These are phyloP conservation scores for Trichophyton schoenleinii DNA, from an alignment of 2,329 filamentous ascomycete species.

Conservation along the genomic window DNA sequence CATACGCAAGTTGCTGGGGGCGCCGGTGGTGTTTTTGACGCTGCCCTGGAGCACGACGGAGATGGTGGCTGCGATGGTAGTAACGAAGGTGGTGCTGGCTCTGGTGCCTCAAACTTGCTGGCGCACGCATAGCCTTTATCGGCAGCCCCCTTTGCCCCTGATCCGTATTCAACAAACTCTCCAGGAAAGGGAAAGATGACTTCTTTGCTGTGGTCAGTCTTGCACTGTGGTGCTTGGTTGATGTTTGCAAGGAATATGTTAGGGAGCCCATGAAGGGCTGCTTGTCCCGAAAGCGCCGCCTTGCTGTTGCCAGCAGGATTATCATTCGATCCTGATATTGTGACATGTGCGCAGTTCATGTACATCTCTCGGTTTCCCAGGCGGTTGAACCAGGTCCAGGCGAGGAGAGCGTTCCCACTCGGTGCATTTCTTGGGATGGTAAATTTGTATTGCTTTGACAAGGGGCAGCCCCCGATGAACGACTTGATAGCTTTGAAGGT, in stretches of 20 bases:
- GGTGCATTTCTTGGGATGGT: constrained; percentile 53
- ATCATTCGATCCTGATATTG: constrained; percentile 34
- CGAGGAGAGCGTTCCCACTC: constrained; percentile 49
- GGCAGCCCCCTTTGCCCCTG: neutral
- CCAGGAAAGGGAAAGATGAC: constrained; percentile 11
- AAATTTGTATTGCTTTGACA: constrained; percentile 49
- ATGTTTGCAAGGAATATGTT: constrained; percentile 12
- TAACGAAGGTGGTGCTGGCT: neutral
- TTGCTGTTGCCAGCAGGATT: neutral
- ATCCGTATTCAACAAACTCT: constrained; percentile 9
- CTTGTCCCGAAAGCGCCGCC: neutral
- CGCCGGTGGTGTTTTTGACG: neutral
- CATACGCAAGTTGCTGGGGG: neutral
- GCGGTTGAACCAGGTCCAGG: constrained; percentile 66
- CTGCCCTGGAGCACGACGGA: neutral
- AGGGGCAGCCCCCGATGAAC: constrained; percentile 45
- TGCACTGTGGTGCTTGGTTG: constrained; percentile 5
- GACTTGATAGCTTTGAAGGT: constrained; percentile 58
- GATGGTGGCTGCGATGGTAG: neutral
- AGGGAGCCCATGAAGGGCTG: constrained; percentile 6
- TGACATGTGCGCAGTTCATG: constrained; percentile 69
- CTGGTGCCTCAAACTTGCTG: neutral
- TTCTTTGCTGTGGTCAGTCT: constrained; percentile 6
- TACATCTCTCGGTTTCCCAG: constrained; percentile 45
- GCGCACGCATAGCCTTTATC: constrained; percentile 4